Conservation (phyloP, 257 asterid species). For the Solanum clarkiae region DNA sequence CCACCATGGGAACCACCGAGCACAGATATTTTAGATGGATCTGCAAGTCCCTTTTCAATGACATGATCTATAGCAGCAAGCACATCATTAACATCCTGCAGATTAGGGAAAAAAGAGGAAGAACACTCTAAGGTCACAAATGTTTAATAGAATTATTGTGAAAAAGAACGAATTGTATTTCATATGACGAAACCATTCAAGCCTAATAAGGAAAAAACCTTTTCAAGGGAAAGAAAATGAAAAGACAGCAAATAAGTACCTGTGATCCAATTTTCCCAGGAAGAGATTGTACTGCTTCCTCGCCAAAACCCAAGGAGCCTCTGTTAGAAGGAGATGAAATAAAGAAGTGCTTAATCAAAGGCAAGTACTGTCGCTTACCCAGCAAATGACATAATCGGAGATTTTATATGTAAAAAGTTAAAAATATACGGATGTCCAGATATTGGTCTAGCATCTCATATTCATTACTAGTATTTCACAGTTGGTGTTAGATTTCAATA, state of each 20-base stretch:
- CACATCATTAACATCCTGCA: constrained; percentile 83
- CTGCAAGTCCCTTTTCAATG: constrained; percentile 57
- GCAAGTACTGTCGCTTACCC: background rate
- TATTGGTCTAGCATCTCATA: background rate
- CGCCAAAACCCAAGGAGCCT: constrained; percentile 96
- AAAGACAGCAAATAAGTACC: constrained; percentile 24
- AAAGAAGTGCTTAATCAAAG: background rate
- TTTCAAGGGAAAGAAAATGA: background rate
- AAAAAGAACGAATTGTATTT: background rate
- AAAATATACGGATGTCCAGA: background rate
- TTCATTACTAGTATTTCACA: background rate
- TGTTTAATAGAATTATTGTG: background rate
- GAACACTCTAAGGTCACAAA: background rate
- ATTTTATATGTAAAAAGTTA: background rate
- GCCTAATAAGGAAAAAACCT: background rate
- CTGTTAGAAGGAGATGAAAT: constrained; percentile 17
- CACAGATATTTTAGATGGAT: constrained; percentile 80
- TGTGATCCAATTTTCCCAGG: constrained; percentile 91
- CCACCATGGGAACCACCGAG: constrained; percentile 99
- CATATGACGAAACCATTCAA: background rate
- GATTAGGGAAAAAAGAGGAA: background rate
- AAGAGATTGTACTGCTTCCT: constrained; percentile 98
- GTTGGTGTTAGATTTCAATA: background rate
- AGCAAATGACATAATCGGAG: background rate
- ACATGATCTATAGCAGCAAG: constrained; percentile 67